Conservation (phyloP, 305 asterid species). For the Fraxinus baroniana region DNA sequence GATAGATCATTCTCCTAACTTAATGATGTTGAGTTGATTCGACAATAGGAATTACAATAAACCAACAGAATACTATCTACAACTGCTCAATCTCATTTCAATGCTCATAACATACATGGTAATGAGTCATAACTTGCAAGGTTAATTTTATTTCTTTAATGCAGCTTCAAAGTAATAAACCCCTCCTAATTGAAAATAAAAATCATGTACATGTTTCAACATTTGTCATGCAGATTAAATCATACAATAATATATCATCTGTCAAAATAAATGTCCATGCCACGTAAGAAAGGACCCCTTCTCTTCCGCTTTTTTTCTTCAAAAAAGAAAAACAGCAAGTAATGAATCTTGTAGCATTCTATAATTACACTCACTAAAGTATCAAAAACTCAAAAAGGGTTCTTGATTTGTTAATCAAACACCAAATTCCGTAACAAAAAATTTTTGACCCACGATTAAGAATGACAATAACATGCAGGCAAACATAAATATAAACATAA, state of each 20-base stretch:
- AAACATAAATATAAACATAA: not conserved
- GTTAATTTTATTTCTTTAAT: not conserved
- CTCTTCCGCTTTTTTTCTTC: not conserved
- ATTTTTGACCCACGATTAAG: not conserved
- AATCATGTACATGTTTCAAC: not conserved
- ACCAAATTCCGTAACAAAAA: not conserved
- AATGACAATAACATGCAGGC: not conserved
- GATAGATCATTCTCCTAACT: not conserved
- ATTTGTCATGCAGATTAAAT: not conserved
- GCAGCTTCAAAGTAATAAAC: not conserved
- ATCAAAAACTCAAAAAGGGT: not conserved
- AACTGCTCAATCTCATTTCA: not conserved
- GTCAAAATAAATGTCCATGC: not conserved
- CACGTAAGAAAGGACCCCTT: not conserved
- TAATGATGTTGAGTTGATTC: not conserved
- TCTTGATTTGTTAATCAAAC: not conserved
- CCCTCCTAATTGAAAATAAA: not conserved
- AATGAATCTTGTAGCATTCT: not conserved
- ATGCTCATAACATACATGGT: not conserved
- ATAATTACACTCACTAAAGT: not conserved
- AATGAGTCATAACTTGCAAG: constrained; percentile 8
- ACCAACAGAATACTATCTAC: not conserved
- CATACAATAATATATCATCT: not conserved
- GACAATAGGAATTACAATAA: not conserved
- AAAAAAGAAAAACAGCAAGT: not conserved